Conservation (phyloP, 2,329 filamentous ascomycete species). For the Sarocladium brachiariae region DNA sequence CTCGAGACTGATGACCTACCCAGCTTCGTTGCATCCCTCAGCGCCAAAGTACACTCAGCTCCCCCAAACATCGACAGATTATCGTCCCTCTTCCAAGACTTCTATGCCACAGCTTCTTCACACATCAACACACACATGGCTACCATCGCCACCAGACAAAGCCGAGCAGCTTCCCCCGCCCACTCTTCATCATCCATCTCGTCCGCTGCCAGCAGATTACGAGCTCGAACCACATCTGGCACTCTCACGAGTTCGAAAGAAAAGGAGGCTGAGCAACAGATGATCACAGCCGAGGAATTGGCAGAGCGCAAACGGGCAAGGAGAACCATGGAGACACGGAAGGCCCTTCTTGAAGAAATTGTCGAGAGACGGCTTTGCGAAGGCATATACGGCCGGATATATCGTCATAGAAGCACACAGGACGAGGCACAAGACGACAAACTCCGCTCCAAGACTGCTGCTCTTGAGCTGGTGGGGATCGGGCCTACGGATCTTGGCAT, state of each 20-base stretch:
- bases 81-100: conserved; percentile 86
- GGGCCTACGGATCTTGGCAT: conserved; percentile 78
- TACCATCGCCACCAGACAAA: conserved; percentile 67
- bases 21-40: conserved; percentile 86
- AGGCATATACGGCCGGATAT: conserved; percentile 79
- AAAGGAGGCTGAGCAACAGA: conserved; percentile 60
- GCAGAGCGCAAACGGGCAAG: conserved; percentile 71
- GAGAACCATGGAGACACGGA: conserved; percentile 71
- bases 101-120: conserved; percentile 73
- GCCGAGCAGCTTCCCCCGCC: conserved; percentile 55
- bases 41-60: conserved; percentile 75
- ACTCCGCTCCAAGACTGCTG: conserved; percentile 86
- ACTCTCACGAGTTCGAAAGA: conserved; percentile 40
- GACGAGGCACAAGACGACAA: conserved; percentile 95
- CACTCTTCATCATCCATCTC: conserved; percentile 47
- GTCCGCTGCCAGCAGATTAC: conserved; percentile 49
- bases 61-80: conserved; percentile 79
- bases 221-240: conserved; percentile 45
- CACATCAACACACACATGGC: conserved; percentile 85
- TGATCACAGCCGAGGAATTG: conserved; percentile 85
- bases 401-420: conserved; percentile 82
- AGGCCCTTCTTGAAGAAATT: conserved; percentile 74
- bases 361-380: conserved; percentile 83
- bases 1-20: conserved; percentile 2
- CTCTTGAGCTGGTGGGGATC: conserved; percentile 85